These are phyloP conservation scores for Dacryopinax spathularia DNA, from an alignment of 768 basidiomycete species.

Conservation along the genomic window DNA sequence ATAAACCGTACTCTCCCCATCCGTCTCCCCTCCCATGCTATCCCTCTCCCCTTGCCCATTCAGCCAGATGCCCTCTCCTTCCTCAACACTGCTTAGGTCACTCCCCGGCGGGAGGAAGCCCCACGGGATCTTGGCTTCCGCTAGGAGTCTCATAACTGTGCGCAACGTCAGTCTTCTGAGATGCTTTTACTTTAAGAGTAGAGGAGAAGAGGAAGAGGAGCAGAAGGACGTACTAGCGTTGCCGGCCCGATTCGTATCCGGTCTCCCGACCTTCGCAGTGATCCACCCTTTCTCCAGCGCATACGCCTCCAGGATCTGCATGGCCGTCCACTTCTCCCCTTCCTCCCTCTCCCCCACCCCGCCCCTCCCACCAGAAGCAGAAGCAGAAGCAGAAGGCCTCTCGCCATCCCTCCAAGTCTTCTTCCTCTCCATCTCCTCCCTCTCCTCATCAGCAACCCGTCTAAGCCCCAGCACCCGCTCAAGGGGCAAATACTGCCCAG, in stretches of 20 bases:
- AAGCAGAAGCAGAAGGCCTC: too few species aligned
- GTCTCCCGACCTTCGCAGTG: conserved; percentile 81
- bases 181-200: not conserved
- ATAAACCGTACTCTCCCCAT: conserved; percentile 34
- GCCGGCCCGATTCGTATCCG: conserved; percentile 79
- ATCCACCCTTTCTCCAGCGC: conserved; percentile 68
- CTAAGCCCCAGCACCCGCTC: conserved; percentile 51
- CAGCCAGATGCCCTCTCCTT: conserved; percentile 9
- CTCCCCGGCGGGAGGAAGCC: conserved; percentile 64
- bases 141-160: conserved; percentile 64
- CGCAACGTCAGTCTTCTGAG: not conserved
- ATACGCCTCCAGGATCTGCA: conserved; percentile 67
- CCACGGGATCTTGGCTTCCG: conserved; percentile 72
- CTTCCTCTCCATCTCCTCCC: conserved; percentile 39
- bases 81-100: conserved; percentile 3
- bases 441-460: conserved; percentile 33
- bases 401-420: conserved; percentile 59
- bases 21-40: conserved; percentile 15
- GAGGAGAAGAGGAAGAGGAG: not conserved
- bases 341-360: conserved; percentile 13
- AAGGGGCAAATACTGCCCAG: conserved; percentile 54
- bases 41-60: not conserved
- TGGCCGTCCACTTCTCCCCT: conserved; percentile 56
- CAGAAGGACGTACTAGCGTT: conserved; percentile 57
- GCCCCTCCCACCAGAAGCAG: conserved; percentile 19